Conservation (phyloP, 2,329 filamentous ascomycete species). For the Verticillium isaacii region DNA sequence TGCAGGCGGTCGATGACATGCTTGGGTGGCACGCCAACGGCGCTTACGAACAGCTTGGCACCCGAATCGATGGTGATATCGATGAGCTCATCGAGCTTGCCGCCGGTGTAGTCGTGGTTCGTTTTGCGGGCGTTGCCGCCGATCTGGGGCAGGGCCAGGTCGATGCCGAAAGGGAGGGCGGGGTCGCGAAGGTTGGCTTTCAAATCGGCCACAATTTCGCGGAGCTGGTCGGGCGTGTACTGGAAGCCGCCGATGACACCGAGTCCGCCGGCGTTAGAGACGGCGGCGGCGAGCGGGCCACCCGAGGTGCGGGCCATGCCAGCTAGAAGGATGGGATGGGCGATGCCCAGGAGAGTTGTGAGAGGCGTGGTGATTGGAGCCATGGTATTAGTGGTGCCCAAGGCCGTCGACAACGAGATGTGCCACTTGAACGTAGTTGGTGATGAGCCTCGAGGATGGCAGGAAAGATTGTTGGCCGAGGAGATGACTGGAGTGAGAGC, state of each 20-base stretch:
- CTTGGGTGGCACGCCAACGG: slow-evolving; percentile 79
- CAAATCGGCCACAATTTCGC: slow-evolving; percentile 78
- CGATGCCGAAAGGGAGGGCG: slow-evolving; percentile 79
- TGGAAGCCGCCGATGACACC: slow-evolving; percentile 69
- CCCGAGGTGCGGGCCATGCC: slow-evolving; percentile 89
- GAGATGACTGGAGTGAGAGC: neutral
- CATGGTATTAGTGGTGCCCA: neutral
- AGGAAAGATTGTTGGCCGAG: neutral
- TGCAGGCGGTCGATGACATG: slow-evolving; percentile 73
- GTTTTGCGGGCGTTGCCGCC: slow-evolving; percentile 81
- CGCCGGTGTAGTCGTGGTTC: slow-evolving; percentile 93
- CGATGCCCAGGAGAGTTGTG: slow-evolving; percentile 72
- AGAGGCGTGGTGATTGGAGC: slow-evolving; percentile 68
- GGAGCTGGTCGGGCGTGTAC: slow-evolving; percentile 71
- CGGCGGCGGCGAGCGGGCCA: slow-evolving; percentile 73
- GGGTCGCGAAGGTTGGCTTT: slow-evolving; percentile 67
- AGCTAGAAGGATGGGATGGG: slow-evolving; percentile 85
- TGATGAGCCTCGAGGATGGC: slow-evolving; percentile 25
- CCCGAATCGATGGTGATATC: slow-evolving; percentile 80
- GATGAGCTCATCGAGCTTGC: slow-evolving; percentile 81
- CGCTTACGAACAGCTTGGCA: slow-evolving; percentile 80
- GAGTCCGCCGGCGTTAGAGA: slow-evolving; percentile 83
- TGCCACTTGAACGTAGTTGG: neutral
- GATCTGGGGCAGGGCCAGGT: slow-evolving; percentile 86
- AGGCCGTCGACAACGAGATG: neutral